These are phyloP conservation scores for Penstemon eatonii DNA, from an alignment of 257 asterid species.

Conservation along the genomic window DNA sequence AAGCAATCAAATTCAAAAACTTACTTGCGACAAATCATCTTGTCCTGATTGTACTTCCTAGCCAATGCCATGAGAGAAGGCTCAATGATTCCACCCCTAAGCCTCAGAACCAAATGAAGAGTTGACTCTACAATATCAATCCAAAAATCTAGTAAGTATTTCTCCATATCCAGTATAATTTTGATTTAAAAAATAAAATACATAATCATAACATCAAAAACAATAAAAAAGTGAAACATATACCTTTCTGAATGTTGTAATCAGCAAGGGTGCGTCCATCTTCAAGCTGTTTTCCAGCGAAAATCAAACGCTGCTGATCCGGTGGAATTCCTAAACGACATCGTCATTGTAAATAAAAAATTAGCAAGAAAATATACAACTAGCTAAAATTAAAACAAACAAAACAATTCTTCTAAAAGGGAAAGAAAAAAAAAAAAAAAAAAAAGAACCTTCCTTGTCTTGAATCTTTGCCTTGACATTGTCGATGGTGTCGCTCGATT, in stretches of 20 bases:
- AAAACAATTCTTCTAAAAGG: not conserved
- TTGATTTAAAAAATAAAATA: not conserved
- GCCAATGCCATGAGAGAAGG: slow-evolving; percentile 69
- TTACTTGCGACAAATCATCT: slow-evolving; percentile 74
- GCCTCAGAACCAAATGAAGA: slow-evolving; percentile 70
- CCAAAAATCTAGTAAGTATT: not conserved
- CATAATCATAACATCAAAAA: not conserved
- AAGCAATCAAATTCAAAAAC: not conserved
- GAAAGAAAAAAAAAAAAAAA: not conserved
- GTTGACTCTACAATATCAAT: slow-evolving; percentile 49
- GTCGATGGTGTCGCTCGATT: slow-evolving; percentile 69
- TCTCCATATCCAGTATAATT: not conserved
- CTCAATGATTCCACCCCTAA: slow-evolving; percentile 67
- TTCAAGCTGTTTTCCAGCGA: slow-evolving; percentile 76
- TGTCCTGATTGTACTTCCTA: slow-evolving; percentile 63
- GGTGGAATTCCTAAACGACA: slow-evolving; percentile 53
- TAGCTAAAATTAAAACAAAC: not conserved
- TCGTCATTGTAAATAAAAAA: not conserved
- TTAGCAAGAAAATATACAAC: not conserved
- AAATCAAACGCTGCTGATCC: slow-evolving; percentile 73
- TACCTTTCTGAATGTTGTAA: slow-evolving; percentile 61
- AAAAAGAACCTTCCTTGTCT: slow-evolving; percentile 58
- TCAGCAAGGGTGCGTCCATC: slow-evolving; percentile 78
- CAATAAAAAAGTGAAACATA: not conserved
- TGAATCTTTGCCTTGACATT: slow-evolving; percentile 72